phyloP scores from a whole-genome alignment of 768 basidiomycete genomes.

The Neoboletus brunneissimus region DNA sequence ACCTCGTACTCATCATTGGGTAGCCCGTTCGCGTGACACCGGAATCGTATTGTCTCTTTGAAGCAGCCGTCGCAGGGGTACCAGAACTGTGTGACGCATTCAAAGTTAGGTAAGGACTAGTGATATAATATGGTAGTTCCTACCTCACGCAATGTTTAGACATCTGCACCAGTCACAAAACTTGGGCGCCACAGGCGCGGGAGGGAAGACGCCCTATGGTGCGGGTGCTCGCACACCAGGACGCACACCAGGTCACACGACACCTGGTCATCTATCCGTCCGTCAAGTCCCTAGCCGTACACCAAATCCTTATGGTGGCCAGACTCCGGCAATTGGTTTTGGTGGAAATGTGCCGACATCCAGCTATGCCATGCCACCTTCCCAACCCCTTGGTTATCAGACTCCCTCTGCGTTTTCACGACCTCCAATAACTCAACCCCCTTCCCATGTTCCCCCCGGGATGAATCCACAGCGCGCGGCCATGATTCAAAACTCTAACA shows the following conservation, averaged over 20 bases:
- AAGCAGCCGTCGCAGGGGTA: constrained; percentile 86
- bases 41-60: constrained; percentile 86
- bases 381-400: constrained; percentile 43
- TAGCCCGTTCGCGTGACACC: constrained; percentile 86
- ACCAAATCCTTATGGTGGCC: constrained; percentile 71
- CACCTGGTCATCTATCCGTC: constrained; percentile 77
- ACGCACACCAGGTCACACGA: constrained; percentile 67
- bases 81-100: constrained; percentile 95
- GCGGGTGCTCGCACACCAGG: constrained; percentile 76
- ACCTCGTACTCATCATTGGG: constrained; percentile 3
- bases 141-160: constrained; percentile 34
- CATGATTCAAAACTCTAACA: constrained; percentile 52
- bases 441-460: constrained; percentile 49
- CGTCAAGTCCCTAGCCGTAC: constrained; percentile 67
- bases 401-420: constrained; percentile 38
- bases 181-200: constrained; percentile 47
- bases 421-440: constrained; percentile 40
- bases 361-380: constrained; percentile 30
- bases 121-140: background rate
- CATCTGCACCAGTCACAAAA: constrained; percentile 79
- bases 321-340: constrained; percentile 34
- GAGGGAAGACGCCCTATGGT: constrained; percentile 79
- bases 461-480: constrained; percentile 69
- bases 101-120: constrained; percentile 67
- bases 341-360: constrained; percentile 28